Evolutionary conservation across 768 basidiomycete species (phyloP), one percentile per base, ranked within the genome.

Genomic region (Antrodiella citrinella): DNA sequence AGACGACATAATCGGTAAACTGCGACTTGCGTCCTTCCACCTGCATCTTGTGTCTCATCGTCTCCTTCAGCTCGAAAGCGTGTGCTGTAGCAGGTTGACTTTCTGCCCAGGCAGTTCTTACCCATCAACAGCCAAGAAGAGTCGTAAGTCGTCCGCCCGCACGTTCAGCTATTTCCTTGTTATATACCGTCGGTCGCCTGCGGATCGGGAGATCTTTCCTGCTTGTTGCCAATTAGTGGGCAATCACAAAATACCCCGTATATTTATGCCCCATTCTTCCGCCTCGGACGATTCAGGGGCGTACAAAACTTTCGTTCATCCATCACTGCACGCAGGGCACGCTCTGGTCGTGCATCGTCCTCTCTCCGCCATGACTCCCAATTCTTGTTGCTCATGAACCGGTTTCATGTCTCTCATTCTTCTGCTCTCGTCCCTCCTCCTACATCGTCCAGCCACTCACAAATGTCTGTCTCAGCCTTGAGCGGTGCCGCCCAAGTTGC

Each of bases 401-500:
- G 4, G 18, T 30, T 12, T 38, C 46, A 20, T 38, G 21, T 22
- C 26, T 12, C 18, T 12, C 35, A 12, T 26, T 47, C 35, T 47
- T 26, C 46, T 47, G 25, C 23, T 24, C 18, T 24, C 46, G 11
- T 26, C 46, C 26, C 46, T 26, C 24, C 35, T 38, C 7, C 22
- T n/a, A 7, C 35, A 3, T 47, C 46, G 4, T 19, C 13, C 45
- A 23, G n/a, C 46, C 52, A 45, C 52, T 51, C 49, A 51, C 54
- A 49, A 23, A 13, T 30, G 20, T 48, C 43, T 30, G 46, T 46
- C 45, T 39, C 47, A 20, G 26, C 47, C 22, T 50, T 30, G 38
- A 51, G 46, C 53, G 44, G 26, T 22, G 46, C 45, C 26, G 26
- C 45, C 13, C 25, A 23, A 38, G 41, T 56, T 56, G 51, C 41